phyloP scores from a whole-genome alignment of 108 stramenopile genomes.

The Heterococcus sp. region DNA sequence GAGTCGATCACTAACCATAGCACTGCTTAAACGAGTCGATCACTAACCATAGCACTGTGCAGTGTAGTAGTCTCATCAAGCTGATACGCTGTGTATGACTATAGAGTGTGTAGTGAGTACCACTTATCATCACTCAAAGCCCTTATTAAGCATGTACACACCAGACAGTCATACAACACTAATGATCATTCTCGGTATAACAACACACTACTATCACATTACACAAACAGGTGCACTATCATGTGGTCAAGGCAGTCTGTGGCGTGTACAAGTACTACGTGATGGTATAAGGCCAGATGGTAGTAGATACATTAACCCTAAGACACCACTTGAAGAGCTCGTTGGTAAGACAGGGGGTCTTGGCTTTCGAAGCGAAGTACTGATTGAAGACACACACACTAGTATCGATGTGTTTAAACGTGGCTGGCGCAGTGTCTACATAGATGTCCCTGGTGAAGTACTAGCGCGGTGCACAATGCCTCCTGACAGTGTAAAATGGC shows the following conservation, averaged over 20 bases:
- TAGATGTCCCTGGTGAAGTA: neutral
- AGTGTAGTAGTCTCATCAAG: too few relatives aligned
- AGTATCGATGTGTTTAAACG: conserved; percentile 22
- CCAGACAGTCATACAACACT: too few relatives aligned
- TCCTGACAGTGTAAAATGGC: conserved; percentile 31
- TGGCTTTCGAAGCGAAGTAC: conserved; percentile 27
- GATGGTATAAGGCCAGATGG: conserved; percentile 36
- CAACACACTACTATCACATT: too few relatives aligned
- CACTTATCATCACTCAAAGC: too few relatives aligned
- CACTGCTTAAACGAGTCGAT: too few relatives aligned
- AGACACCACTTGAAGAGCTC: neutral
- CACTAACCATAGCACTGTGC: too few relatives aligned
- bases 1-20: too few relatives aligned
- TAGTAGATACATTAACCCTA: conserved; percentile 6
- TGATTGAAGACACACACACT: conserved; percentile 39
- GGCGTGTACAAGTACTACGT: conserved; percentile 16
- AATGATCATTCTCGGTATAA: too few relatives aligned
- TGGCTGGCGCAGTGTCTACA: neutral
- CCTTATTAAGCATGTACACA: too few relatives aligned
- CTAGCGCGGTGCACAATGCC: conserved; percentile 25
- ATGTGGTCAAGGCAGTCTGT: conserved; percentile 44
- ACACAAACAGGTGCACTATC: conserved; percentile 29
- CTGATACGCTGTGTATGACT: too few relatives aligned
- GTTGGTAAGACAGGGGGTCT: conserved; percentile 27
- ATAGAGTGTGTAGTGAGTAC: too few relatives aligned